Evolutionary conservation across 164 flowering plant species (phyloP).

Genomic region (Berberis vulgaris): DNA sequence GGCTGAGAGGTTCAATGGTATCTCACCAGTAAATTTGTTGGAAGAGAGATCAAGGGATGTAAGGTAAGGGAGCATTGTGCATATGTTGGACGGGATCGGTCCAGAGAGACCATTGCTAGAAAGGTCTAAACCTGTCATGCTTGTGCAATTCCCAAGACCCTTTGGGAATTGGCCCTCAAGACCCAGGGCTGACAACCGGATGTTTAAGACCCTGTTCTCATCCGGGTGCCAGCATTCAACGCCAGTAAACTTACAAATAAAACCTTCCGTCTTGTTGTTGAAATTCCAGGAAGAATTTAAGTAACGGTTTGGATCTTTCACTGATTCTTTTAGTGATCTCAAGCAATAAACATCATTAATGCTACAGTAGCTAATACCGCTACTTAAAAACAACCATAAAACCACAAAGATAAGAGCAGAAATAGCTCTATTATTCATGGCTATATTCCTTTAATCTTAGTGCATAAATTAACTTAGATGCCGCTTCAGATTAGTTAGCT

Average conservation of each 20-base stretch:
- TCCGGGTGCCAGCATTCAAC: conserved; percentile 74
- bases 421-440: conserved; percentile 5
- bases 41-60: conserved; percentile 64
- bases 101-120: conserved; percentile 54
- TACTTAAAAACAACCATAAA: conserved; percentile 15
- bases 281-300: conserved; percentile 52
- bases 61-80: conserved; percentile 16
- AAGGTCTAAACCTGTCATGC: conserved; percentile 68
- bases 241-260: conserved; percentile 62
- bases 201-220: conserved; percentile 60
- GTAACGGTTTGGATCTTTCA: conserved; percentile 43
- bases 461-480: background rate
- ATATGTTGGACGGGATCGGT: conserved; percentile 42
- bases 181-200: conserved; percentile 45
- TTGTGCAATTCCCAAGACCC: conserved; percentile 46
- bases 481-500: too few species aligned
- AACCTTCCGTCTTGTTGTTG: conserved; percentile 40
- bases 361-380: conserved; percentile 18
- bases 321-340: conserved; percentile 26
- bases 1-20: conserved; percentile 43
- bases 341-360: conserved; percentile 48
- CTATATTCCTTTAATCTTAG: background rate
- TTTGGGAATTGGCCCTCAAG: conserved; percentile 62
- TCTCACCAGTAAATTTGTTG: conserved; percentile 49
- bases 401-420: conserved; percentile 5